phyloP scores from a whole-genome alignment of 2,329 filamentous ascomycete genomes.

The Xylariaceae sp. region DNA sequence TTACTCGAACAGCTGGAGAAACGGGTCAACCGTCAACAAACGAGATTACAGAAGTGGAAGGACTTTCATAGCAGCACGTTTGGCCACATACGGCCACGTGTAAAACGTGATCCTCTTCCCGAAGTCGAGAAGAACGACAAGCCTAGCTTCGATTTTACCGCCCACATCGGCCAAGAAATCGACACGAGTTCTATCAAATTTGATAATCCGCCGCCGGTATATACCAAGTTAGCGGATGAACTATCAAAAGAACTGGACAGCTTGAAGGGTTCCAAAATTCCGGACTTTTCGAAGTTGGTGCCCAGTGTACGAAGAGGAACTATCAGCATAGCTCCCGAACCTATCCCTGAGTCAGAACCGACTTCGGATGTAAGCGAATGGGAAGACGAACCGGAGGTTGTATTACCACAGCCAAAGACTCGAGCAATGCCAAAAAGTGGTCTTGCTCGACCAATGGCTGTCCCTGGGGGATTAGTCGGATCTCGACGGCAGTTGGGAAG shows the following conservation, averaged over 20 bases:
- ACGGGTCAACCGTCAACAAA: conserved; percentile 61
- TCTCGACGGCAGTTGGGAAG: conserved; percentile 10
- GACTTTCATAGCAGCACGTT: conserved; percentile 53
- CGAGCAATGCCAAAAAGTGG: not conserved
- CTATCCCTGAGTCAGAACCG: conserved; percentile 9
- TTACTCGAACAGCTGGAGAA: conserved; percentile 66
- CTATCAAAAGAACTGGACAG: conserved; percentile 39
- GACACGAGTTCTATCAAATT: conserved; percentile 25
- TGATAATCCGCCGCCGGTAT: conserved; percentile 36
- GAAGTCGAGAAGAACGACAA: conserved; percentile 38
- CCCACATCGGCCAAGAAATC: conserved; percentile 46
- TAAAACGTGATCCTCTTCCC: conserved; percentile 22
- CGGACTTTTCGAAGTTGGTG: conserved; percentile 28
- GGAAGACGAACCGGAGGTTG: conserved; percentile 41
- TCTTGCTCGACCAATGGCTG: conserved; percentile 7
- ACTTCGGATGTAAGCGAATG: conserved; percentile 48
- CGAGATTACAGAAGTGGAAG: conserved; percentile 68
- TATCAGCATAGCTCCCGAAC: conserved; percentile 7
- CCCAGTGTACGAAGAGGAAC: conserved; percentile 18
- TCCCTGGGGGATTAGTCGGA: conserved; percentile 3
- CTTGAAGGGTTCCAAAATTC: conserved; percentile 28
- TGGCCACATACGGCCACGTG: conserved; percentile 29
- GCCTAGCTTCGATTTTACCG: conserved; percentile 47
- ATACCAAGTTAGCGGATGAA: conserved; percentile 38
- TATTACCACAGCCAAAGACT: conserved; percentile 7